Evolutionary conservation across 2,329 filamentous ascomycete genomes (phyloP).

Genomic region (Myotisia sp.): DNA sequence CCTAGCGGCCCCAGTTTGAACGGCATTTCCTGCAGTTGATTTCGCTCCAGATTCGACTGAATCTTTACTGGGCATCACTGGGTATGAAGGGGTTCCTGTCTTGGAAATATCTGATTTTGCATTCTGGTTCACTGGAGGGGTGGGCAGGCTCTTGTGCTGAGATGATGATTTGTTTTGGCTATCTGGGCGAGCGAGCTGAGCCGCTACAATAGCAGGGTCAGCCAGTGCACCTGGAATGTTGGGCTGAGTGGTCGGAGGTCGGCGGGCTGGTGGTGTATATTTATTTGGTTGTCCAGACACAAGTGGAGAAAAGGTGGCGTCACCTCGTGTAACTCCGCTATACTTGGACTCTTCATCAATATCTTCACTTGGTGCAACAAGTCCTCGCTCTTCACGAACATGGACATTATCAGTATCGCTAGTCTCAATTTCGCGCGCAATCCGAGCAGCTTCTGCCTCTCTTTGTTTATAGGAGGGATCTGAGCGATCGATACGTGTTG

Average conservation of each 20-base stretch:
- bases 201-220: conserved; percentile 81
- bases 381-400: conserved; percentile 74
- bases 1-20: conserved; percentile 22
- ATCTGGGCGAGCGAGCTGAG: conserved; percentile 50
- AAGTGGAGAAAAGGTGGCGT: conserved; percentile 49
- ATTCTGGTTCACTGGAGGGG: conserved; percentile 5
- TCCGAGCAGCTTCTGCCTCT: conserved; percentile 62
- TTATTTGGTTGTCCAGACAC: conserved; percentile 48
- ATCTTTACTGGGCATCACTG: conserved; percentile 15
- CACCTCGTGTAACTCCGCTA: conserved; percentile 72
- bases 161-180: conserved; percentile 16
- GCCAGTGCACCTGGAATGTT: conserved; percentile 64
- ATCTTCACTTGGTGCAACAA: conserved; percentile 49
- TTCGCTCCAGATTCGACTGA: conserved; percentile 18
- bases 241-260: conserved; percentile 60
- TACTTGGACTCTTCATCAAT: conserved; percentile 87
- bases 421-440: conserved; percentile 79
- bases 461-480: conserved; percentile 70
- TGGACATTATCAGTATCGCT: conserved; percentile 62
- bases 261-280: conserved; percentile 80
- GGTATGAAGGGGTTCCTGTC: conserved; percentile 12
- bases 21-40: conserved; percentile 18
- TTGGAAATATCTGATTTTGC: conserved; percentile 11
- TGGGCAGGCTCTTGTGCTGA: conserved; percentile 17
- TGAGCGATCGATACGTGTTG: conserved; percentile 71